These are phyloP conservation scores for Comarum palustre DNA, from an alignment of 306 rosid species.

Conservation along the genomic window DNA sequence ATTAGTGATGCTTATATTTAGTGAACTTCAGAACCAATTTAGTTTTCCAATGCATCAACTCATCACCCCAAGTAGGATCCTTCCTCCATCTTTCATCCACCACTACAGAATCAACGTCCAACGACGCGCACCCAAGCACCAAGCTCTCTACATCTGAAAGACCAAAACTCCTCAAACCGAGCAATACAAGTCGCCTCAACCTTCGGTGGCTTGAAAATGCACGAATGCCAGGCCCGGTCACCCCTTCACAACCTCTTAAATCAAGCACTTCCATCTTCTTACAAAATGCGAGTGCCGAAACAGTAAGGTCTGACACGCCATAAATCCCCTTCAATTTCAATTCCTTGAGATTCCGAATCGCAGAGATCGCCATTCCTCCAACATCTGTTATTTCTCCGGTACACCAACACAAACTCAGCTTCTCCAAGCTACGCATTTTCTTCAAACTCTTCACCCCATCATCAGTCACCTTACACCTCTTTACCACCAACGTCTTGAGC, in stretches of 20 bases:
- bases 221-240: not conserved
- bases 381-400: not conserved
- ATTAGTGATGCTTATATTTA: not conserved
- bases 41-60: not conserved
- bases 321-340: not conserved
- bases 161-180: not conserved
- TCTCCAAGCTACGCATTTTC: not conserved
- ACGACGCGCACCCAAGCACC: not conserved
- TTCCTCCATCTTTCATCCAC: not conserved
- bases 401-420: slow-evolving; percentile 1
- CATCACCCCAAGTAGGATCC: not conserved
- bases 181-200: not conserved
- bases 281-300: not conserved
- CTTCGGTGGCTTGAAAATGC: not conserved
- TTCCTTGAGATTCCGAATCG: not conserved
- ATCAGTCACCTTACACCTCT: not conserved
- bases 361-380: not conserved
- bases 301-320: not conserved
- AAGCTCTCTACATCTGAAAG: not conserved
- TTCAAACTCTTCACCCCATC: not conserved
- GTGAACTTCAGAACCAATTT: not conserved
- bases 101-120: not conserved
- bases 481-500: not conserved
- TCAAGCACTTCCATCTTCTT: not conserved
- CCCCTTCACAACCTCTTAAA: not conserved